Evolutionary conservation across 2,329 filamentous ascomycete genomes (phyloP), one percentile per base, ranked within the genome.

Genomic region (Aureobasidium sp.): DNA sequence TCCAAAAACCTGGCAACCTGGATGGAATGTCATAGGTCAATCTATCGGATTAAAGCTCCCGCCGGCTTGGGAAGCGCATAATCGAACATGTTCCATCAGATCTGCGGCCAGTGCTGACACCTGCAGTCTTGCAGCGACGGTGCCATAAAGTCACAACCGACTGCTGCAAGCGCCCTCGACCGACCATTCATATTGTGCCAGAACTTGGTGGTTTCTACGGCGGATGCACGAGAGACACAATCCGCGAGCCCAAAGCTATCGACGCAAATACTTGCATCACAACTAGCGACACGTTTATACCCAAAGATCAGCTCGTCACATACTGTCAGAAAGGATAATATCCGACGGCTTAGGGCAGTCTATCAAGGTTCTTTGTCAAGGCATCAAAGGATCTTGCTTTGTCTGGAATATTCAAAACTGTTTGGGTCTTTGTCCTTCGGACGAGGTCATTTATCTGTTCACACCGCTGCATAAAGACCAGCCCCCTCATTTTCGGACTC

Each of bases 401-500:
- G 45, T 49, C 14, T 4, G n/a, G 27, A 12, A 22, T 3, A 4
- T 39, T 22, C 6, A 39, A 22, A n/a, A 29, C 24, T 39, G 11
- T 14, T 49, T 25, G 12, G 1, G 42, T 53, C 51, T 53, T 53
- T 53, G 51, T 53, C 47, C 40, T 30, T 30, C 11, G 24, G n/a
- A 34, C 16, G 34, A 49, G n/a, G 34, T 39, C 51, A 53, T 53
- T 53, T 22, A 44, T 53, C 40, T 29, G 38, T 14, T 25, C 39
- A 44, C 51, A 53, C 51, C 51, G 51, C 51, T 47, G 38, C 51
- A 53, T 45, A 53, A 44, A 41, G 30, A 47, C 30, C 51, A 45
- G 51, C 51, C 51, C 38, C 40, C 40, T 34, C 40, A 34, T 51
- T 51, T 34, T 51, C 48, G 7, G 30, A 12, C 14, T 30, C 40